A percentile compares a stretch with the other conserved stretches of the same genome.
Evolutionary conservation across 2,329 filamentous ascomycete species (phyloP).

Genomic region (Ceratocystis alfenasii): DNA sequence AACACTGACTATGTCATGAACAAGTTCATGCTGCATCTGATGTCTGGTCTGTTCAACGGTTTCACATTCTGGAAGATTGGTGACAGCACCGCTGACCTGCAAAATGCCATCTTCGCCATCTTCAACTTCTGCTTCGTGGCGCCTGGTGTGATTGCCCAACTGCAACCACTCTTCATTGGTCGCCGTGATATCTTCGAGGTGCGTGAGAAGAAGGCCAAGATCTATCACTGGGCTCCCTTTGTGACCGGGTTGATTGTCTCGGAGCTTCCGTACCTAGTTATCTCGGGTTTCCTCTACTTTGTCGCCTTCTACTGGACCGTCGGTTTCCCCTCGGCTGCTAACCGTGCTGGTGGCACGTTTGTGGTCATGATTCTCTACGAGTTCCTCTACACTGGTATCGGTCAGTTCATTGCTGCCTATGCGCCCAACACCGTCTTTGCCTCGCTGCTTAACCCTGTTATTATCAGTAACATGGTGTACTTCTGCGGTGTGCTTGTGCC

Average conservation of each 20-base stretch:
- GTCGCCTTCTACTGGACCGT: conserved; percentile 44
- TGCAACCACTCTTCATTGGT: conserved; percentile 47
- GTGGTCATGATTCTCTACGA: conserved; percentile 49
- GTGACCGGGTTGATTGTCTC: conserved; percentile 52
- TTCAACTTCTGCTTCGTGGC: conserved; percentile 55
- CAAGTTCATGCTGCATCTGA: conserved; percentile 47
- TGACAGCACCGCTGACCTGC: conserved; percentile 38
- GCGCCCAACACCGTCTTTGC: conserved; percentile 50
- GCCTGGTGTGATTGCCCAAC: conserved; percentile 45
- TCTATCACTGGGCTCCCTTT: conserved; percentile 53
- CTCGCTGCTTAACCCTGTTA: conserved; percentile 43
- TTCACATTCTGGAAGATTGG: conserved; percentile 52
- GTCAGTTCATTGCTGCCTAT: conserved; percentile 52
- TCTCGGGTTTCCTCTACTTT: conserved; percentile 55
- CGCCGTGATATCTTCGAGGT: conserved; percentile 46
- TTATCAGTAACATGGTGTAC: conserved; percentile 47
- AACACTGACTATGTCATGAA: conserved; percentile 56
- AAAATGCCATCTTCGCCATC: conserved; percentile 45
- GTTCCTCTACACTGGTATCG: conserved; percentile 48
- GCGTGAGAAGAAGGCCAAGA: conserved; percentile 49
- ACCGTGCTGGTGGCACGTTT: conserved; percentile 40
- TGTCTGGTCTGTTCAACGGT: conserved; percentile 46
- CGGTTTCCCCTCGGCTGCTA: conserved; percentile 36
- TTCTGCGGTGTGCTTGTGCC: conserved; percentile 69
- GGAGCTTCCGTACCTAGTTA: conserved; percentile 57